Percentiles rank a stretch among this genome's conserved stretches.
These are phyloP conservation scores for Phaeosphaeria sp. DNA, from an alignment of 2,329 filamentous ascomycete species.

Conservation along the genomic window DNA sequence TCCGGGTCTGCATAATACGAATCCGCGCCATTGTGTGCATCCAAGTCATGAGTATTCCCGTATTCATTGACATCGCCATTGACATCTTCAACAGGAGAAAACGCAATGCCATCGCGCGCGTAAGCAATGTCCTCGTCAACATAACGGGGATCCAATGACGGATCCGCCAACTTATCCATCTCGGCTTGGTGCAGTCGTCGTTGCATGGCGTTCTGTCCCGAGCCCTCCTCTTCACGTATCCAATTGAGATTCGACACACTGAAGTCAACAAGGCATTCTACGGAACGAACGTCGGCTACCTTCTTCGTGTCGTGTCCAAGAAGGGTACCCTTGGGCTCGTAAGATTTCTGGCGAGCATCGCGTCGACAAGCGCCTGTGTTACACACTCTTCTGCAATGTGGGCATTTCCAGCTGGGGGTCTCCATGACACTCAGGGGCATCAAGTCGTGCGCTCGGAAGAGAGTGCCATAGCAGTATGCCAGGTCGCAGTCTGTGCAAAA, in stretches of 20 bases:
- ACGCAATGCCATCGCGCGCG: conserved; percentile 50
- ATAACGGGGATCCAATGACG: conserved; percentile 54
- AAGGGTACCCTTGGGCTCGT: conserved; percentile 84
- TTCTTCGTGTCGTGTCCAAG: conserved; percentile 90
- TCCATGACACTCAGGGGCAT: conserved; percentile 85
- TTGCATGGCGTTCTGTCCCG: conserved; percentile 54
- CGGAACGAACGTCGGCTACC: conserved; percentile 87
- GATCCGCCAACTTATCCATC: conserved; percentile 55
- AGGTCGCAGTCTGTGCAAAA: conserved; percentile 77
- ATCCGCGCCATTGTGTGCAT: conserved; percentile 17
- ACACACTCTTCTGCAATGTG: conserved; percentile 84
- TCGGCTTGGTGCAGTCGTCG: conserved; percentile 62
- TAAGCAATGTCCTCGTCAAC: conserved; percentile 49
- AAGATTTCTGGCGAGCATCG: conserved; percentile 72
- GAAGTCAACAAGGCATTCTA: conserved; percentile 91
- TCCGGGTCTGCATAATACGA: conserved; percentile 34
- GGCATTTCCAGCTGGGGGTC: conserved; percentile 83
- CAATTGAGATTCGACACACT: conserved; percentile 85
- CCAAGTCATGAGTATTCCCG: conserved; percentile 24
- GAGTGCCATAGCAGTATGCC: conserved; percentile 89
- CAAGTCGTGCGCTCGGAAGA: conserved; percentile 90
- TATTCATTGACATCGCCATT: conserved; percentile 33
- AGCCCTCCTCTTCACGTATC: conserved; percentile 65
- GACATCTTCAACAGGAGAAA: conserved; percentile 45
- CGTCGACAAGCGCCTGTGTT: conserved; percentile 83